Percentiles rank a stretch among this genome's conserved stretches.
Conservation (phyloP, 768 basidiomycete species). For the Boletus rubropictus region DNA sequence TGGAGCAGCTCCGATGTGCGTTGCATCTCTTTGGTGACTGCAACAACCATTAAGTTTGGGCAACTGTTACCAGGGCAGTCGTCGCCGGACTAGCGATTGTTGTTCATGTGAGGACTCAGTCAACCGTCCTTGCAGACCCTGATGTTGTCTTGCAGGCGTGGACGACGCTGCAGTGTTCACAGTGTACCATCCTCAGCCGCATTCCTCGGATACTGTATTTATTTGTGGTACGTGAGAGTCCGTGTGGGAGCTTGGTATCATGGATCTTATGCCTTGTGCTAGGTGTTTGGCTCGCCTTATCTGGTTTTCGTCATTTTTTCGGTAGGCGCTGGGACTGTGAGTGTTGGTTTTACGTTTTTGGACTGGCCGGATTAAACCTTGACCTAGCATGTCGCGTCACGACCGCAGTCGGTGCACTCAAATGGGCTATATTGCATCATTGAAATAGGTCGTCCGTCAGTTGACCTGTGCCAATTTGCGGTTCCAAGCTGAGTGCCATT, state of each 20-base stretch:
- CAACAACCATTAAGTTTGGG: background rate
- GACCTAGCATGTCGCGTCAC: slow-evolving; percentile 15
- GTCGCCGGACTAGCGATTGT: slow-evolving; percentile 39
- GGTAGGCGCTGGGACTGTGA: slow-evolving; percentile 34
- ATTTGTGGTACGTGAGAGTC: slow-evolving; percentile 18
- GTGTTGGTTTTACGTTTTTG: slow-evolving; percentile 17
- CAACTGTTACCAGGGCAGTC: slow-evolving; percentile 32
- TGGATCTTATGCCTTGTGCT: slow-evolving; percentile 11
- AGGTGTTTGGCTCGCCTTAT: slow-evolving; percentile 38
- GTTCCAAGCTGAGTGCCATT: slow-evolving; percentile 13
- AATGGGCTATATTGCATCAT: slow-evolving; percentile 51
- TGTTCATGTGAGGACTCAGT: slow-evolving; percentile 31
- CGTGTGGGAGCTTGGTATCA: background rate
- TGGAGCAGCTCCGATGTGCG: slow-evolving; percentile 50
- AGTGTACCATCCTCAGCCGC: slow-evolving; percentile 13
- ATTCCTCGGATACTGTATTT: slow-evolving; percentile 24
- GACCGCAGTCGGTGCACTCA: slow-evolving; percentile 14
- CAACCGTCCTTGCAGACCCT: background rate
- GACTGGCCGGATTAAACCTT: slow-evolving; percentile 13
- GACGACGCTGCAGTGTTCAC: slow-evolving; percentile 30
- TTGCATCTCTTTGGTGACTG: slow-evolving; percentile 5
- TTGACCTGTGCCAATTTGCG: slow-evolving; percentile 8
- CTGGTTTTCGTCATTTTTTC: slow-evolving; percentile 40
- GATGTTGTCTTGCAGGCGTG: slow-evolving; percentile 30
- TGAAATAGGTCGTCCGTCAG: slow-evolving; percentile 34